These are phyloP conservation scores for Sclerotinia borealis DNA, from an alignment of 2,329 filamentous ascomycete species.

Conservation along the genomic window DNA sequence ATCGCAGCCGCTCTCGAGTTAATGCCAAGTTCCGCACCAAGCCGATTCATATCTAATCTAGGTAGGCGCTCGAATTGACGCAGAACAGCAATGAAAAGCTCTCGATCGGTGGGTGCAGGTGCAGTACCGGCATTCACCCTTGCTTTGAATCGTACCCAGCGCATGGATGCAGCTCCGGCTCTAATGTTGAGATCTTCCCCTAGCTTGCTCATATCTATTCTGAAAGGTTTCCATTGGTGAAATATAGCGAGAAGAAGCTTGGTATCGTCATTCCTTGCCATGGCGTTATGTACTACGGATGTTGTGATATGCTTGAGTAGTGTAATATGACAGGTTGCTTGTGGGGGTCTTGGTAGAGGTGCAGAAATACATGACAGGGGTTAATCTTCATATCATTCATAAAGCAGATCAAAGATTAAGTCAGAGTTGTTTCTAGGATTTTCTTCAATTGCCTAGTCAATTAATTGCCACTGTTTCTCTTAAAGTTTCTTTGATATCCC, in stretches of 20 bases:
- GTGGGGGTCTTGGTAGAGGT: too few species aligned
- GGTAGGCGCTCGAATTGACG: not conserved
- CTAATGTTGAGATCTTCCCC: not conserved
- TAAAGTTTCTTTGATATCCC: too few species aligned
- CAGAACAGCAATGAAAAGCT: not conserved
- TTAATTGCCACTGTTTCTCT: not conserved
- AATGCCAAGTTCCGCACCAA: not conserved
- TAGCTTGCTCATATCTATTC: not conserved
- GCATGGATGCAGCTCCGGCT: not conserved
- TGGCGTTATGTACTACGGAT: not conserved
- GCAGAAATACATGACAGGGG: not conserved
- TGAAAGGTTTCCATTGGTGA: not conserved
- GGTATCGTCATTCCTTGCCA: not conserved
- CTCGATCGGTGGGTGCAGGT: not conserved
- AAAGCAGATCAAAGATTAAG: not conserved
- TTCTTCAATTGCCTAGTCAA: not conserved
- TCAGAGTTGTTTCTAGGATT: not conserved
- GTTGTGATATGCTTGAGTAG: not conserved
- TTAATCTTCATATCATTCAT: not conserved
- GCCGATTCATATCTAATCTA: not conserved
- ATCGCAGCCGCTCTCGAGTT: not conserved
- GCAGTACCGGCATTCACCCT: not conserved
- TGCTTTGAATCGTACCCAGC: not conserved
- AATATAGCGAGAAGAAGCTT: not conserved
- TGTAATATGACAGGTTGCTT: not conserved